Base-by-base conservation (phyloP, 805 yeast species). In the Wickerhamomyces chaumierensis region DNA sequence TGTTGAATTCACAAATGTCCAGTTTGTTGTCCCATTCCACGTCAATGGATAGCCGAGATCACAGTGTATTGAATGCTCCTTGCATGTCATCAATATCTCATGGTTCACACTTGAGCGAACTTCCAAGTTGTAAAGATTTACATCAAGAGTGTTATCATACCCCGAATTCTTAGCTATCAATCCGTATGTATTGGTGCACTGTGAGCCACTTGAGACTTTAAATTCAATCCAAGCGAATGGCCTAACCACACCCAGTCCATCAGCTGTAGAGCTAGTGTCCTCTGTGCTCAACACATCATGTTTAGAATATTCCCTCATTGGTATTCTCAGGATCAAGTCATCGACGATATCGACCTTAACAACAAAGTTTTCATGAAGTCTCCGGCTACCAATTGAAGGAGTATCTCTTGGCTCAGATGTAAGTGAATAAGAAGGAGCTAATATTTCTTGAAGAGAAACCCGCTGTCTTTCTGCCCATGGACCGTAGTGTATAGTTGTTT, bases 381-480 rank as follows among this genome's bases (percentile, higher is more conserved):
- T 65, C 20, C 46, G 44, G 3, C 63, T 56, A 0, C 88, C 90
- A 0, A 77, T 63, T 2, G 41, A 37, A 3, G 71, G 57, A 3
- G 58, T 57, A 4, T 63, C 61, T 5, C 55, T 54, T 0, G 76
- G 70, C 11, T 49, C 48, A 3, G 75, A 59, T 48, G 86, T 84
- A 35, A 78, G 59, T 19, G 81, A 73, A 4, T 75, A 53, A 0
- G 69, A 55, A 0, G 98, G 98, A 40, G 81, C 74, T 18, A 92
- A 61, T 59, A 78, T 61, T 14, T 65, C 59, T 40, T 80, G 87
- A 9, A 88, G 50, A 2, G 77, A 71, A 2, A 66, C 66, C 15
- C 95, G 57, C 56, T 92, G 94, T 29, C 90, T 74, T 42, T 92
- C 94, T 0, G 96, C 83, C 96, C 96, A 90, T 0, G 98, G 95